These are phyloP conservation scores for Antitrichia curtipendula DNA, from an alignment of 225 moss, liverwort and hornwort species.

Conservation along the genomic window DNA sequence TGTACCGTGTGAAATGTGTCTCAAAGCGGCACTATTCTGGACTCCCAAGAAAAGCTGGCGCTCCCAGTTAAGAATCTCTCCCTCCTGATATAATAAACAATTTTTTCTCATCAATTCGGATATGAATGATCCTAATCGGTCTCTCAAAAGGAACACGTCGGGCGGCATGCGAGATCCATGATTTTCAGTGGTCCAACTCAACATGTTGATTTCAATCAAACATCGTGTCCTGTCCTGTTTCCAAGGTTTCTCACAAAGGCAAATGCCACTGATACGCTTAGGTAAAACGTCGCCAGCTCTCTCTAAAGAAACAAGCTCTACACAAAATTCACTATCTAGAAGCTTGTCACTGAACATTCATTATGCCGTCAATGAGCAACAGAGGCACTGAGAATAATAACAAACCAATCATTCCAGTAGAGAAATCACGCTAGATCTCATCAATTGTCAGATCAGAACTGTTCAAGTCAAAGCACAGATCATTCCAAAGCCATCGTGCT, in stretches of 20 bases:
- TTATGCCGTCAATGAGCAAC: neutral
- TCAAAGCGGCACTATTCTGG: constrained; percentile 26
- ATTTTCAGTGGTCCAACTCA: neutral
- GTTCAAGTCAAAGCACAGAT: neutral
- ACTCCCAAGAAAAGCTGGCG: constrained; percentile 42
- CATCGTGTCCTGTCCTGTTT: neutral
- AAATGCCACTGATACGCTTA: neutral
- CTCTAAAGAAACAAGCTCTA: neutral
- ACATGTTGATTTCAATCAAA: neutral
- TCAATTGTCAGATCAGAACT: neutral
- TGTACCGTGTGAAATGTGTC: constrained; percentile 47
- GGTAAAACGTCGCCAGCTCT: neutral
- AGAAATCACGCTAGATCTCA: neutral
- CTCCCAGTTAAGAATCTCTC: constrained; percentile 51
- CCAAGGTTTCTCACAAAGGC: neutral
- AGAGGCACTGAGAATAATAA: neutral
- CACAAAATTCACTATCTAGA: neutral
- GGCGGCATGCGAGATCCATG: neutral
- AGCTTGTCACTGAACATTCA: neutral
- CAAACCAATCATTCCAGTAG: neutral
- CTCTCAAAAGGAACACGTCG: neutral
- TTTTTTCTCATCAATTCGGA: neutral
- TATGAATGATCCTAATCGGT: neutral
- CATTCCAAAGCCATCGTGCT: neutral
- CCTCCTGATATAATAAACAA: constrained; percentile 21